Conservation (phyloP, 2,329 filamentous ascomycete genomes). For the Sporothrix phasma region DNA sequence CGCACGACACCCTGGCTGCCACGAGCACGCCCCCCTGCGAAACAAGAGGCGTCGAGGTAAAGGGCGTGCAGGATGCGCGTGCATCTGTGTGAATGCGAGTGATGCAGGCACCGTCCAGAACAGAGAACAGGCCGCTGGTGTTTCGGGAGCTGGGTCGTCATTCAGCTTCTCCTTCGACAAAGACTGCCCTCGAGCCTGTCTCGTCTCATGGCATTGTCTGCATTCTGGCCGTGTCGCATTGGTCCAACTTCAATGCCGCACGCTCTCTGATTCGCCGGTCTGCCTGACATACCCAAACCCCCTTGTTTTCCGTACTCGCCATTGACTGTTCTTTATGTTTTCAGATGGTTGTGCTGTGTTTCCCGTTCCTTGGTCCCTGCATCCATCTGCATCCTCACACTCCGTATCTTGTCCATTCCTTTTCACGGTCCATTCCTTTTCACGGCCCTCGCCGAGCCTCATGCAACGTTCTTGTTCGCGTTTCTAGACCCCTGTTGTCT, state of each 20-base stretch:
- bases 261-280: constrained; percentile 1
- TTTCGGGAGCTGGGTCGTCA: background rate
- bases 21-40: background rate
- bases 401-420: background rate
- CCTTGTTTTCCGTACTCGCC: background rate
- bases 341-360: background rate
- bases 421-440: background rate
- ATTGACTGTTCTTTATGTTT: background rate
- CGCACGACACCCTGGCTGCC: background rate
- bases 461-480: constrained; percentile 5
- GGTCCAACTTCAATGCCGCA: background rate
- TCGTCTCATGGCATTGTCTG: background rate
- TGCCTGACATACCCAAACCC: constrained; percentile 5
- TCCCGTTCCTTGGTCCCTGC: background rate
- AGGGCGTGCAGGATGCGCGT: background rate
- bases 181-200: background rate
- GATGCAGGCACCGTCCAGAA: background rate
- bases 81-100: background rate
- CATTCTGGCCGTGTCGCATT: background rate
- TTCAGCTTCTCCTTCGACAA: background rate
- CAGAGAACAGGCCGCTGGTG: background rate
- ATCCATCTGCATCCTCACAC: too few species aligned
- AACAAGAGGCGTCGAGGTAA: background rate
- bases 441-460: constrained; percentile 6
- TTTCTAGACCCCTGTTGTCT: background rate